Percentiles rank a stretch among this genome's conserved stretches.
Conservation (phyloP, 352 stramenopile genomes). For the Phytophthora syringae region DNA sequence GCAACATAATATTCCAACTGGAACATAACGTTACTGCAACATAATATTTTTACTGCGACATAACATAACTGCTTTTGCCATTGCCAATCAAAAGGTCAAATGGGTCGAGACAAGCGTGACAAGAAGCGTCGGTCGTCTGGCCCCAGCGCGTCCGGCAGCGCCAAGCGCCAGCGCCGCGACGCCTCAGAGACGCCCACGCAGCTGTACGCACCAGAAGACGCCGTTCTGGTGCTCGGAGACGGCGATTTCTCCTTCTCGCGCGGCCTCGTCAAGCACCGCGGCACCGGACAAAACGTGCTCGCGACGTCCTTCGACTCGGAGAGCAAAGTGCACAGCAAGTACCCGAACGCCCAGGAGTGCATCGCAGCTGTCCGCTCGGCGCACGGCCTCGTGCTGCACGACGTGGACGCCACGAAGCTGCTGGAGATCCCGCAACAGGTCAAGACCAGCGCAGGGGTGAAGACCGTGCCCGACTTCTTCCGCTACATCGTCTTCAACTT, state of each 20-base stretch:
- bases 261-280: constrained; percentile 69
- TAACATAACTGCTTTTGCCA: constrained; percentile 10
- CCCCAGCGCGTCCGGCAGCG: constrained; percentile 9
- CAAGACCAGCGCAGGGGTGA: constrained; percentile 24
- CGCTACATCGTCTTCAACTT: constrained; percentile 92
- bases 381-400: constrained; percentile 66
- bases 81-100: too few species aligned
- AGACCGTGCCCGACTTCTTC: constrained; percentile 60
- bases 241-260: constrained; percentile 88
- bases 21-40: too few species aligned
- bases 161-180: constrained; percentile 38
- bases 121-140: constrained; percentile 15
- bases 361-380: constrained; percentile 56
- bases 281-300: constrained; percentile 57
- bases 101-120: constrained; percentile 52
- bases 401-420: constrained; percentile 86
- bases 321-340: constrained; percentile 69
- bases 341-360: constrained; percentile 76
- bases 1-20: constrained; percentile 5
- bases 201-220: constrained; percentile 63
- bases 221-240: constrained; percentile 81
- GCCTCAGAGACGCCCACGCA: constrained; percentile 7
- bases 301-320: constrained; percentile 86
- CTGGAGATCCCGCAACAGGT: constrained; percentile 48
- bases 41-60: too few species aligned